These are phyloP conservation scores for Carex littledalei DNA, from an alignment of 176 grass and related monocot genomes.

Conservation along the genomic window DNA sequence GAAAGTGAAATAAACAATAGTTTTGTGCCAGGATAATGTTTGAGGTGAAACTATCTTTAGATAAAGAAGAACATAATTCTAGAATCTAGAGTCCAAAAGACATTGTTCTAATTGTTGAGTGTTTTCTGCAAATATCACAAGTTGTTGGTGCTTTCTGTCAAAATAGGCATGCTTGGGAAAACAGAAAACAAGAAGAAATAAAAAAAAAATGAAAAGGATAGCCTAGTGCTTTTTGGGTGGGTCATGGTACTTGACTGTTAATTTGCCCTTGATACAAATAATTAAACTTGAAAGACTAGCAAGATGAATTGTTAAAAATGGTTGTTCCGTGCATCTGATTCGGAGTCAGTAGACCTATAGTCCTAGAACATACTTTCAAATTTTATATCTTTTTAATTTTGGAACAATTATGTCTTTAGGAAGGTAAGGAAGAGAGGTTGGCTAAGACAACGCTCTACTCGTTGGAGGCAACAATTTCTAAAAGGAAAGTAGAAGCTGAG, in stretches of 20 bases:
- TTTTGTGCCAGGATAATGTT: background rate
- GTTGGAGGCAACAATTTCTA: slow-evolving; percentile 72
- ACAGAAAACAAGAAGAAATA: background rate
- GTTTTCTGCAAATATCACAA: background rate
- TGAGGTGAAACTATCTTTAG: no score
- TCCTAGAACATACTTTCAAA: background rate
- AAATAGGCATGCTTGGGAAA: background rate
- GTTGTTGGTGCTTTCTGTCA: background rate
- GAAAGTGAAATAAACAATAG: background rate
- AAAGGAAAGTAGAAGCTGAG: slow-evolving; percentile 59
- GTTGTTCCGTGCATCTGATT: background rate
- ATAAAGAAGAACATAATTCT: no score
- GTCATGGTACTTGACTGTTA: background rate
- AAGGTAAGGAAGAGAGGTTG: slow-evolving; percentile 35
- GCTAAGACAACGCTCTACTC: slow-evolving; percentile 62
- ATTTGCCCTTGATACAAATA: background rate
- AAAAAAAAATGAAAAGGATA: background rate
- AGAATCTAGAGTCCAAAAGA: no score
- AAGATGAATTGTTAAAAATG: background rate
- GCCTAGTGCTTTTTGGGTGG: background rate
- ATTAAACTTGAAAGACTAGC: background rate
- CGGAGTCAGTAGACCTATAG: background rate
- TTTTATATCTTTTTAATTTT: background rate
- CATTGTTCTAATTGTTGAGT: background rate
- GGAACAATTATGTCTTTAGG: background rate